Percentiles rank a stretch among this genome's conserved stretches.
Evolutionary conservation across 768 basidiomycete genomes (phyloP).

Genomic region (Boletus rubescentipes): DNA sequence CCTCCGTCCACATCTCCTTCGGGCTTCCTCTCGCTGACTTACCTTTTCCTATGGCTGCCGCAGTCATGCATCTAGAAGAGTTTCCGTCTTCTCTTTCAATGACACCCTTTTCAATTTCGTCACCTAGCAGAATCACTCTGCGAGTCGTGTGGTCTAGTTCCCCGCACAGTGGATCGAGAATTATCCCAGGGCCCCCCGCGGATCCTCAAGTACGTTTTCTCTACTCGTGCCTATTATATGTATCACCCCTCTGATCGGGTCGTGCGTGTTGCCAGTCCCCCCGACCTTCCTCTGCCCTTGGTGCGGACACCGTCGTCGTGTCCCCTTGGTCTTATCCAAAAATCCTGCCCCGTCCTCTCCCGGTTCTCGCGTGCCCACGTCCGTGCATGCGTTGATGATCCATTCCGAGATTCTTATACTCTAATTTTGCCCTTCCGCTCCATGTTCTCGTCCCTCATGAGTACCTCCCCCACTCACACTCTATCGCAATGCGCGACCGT

Average conservation of each 20-base stretch:
- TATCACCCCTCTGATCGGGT: conserved; percentile 20
- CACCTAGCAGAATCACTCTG: not conserved
- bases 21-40: conserved; percentile 17
- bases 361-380: conserved; percentile 12
- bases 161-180: conserved; percentile 31
- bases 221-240: conserved; percentile 30
- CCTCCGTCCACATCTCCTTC: conserved; percentile 13
- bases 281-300: conserved; percentile 7
- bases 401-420: conserved; percentile 18
- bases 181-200: conserved; percentile 32
- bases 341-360: conserved; percentile 3
- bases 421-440: not conserved
- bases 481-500: conserved; percentile 33
- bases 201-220: conserved; percentile 24
- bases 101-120: conserved; percentile 9
- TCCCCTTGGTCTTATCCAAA: conserved; percentile 1
- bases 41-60: conserved; percentile 11
- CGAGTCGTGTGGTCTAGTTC: conserved; percentile 21
- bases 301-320: conserved; percentile 11
- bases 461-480: conserved; percentile 26
- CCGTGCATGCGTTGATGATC: conserved; percentile 17
- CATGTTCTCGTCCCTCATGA: conserved; percentile 23
- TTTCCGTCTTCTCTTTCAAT: conserved; percentile 8
- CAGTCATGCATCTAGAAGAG: conserved; percentile 12
- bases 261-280: conserved; percentile 5